Conservation (phyloP, 176 grass and related monocot species). For the Oryza officinalis region DNA sequence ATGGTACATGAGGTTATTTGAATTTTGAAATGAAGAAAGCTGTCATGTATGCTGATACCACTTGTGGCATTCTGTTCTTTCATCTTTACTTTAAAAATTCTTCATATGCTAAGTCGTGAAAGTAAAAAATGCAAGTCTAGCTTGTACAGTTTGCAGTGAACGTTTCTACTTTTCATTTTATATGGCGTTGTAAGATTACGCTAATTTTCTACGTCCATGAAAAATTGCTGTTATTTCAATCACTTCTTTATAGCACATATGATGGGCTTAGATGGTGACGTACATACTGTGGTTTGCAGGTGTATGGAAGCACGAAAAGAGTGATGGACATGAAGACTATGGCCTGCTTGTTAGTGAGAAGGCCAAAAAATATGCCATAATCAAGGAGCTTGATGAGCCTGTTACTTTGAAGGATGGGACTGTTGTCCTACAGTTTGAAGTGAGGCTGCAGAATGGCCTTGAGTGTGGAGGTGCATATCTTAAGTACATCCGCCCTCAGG, state of each 20-base stretch:
- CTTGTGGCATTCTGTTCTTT: neutral
- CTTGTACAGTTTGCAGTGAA: neutral
- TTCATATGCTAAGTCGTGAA: neutral
- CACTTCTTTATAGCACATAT: no score
- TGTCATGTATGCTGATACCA: neutral
- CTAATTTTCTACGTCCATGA: neutral
- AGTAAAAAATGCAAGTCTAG: neutral
- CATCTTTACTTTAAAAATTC: neutral
- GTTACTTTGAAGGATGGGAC: constrained; percentile 73
- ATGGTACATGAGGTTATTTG: neutral
- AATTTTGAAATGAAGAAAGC: neutral
- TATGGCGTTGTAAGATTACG: neutral
- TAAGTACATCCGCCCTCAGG: constrained; percentile 82
- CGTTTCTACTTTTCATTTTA: neutral
- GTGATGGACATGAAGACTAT: constrained; percentile 92
- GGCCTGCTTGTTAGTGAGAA: constrained; percentile 86
- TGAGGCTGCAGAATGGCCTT: constrained; percentile 87
- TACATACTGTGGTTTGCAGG: constrained; percentile 45
- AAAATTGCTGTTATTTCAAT: no score
- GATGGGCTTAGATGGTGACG: neutral
- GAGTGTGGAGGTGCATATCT: constrained; percentile 97
- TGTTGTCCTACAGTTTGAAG: constrained; percentile 83
- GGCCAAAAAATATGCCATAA: constrained; percentile 87
- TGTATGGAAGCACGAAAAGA: constrained; percentile 88
- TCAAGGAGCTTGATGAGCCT: constrained; percentile 81